Conservation (phyloP, 106 monocot species). For the Dioscorea zingiberensis region DNA sequence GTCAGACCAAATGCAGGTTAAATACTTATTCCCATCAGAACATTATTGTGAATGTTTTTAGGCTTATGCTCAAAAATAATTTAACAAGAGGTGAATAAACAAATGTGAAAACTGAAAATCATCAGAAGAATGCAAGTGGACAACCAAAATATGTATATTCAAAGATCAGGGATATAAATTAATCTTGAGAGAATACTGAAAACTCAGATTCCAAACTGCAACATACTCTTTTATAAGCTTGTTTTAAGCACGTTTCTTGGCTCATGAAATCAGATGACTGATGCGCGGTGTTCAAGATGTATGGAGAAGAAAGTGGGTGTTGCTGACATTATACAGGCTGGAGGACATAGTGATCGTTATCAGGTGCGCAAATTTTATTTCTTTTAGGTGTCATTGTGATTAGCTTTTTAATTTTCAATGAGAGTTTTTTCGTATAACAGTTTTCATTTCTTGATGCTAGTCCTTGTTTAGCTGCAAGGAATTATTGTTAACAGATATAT, state of each 20-base stretch:
- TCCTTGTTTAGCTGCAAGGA: background rate
- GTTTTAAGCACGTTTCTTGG: too few species aligned
- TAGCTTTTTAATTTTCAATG: background rate
- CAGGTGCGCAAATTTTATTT: conserved; percentile 29
- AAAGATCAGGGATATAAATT: too few species aligned
- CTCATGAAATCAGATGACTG: conserved; percentile 70
- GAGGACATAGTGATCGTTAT: conserved; percentile 83
- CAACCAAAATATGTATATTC: too few species aligned
- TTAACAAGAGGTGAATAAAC: too few species aligned
- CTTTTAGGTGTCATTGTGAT: background rate
- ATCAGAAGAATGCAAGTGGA: too few species aligned
- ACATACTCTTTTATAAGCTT: too few species aligned
- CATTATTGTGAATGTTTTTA: too few species aligned
- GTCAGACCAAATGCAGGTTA: conserved; percentile 76
- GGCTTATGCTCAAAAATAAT: too few species aligned
- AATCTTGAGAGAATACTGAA: too few species aligned
- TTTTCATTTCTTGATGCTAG: background rate
- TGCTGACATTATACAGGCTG: conserved; percentile 85
- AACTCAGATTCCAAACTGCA: too few species aligned
- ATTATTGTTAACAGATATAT: background rate
- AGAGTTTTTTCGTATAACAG: background rate
- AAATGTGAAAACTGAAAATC: too few species aligned
- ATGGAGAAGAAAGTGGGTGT: conserved; percentile 82
- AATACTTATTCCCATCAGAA: background rate
- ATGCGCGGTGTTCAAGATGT: conserved; percentile 80